Percentiles rank a stretch among this genome's conserved stretches.
These are phyloP conservation scores for Reticulascus tulasneorum DNA, from an alignment of 2,329 filamentous ascomycete species.

Conservation along the genomic window DNA sequence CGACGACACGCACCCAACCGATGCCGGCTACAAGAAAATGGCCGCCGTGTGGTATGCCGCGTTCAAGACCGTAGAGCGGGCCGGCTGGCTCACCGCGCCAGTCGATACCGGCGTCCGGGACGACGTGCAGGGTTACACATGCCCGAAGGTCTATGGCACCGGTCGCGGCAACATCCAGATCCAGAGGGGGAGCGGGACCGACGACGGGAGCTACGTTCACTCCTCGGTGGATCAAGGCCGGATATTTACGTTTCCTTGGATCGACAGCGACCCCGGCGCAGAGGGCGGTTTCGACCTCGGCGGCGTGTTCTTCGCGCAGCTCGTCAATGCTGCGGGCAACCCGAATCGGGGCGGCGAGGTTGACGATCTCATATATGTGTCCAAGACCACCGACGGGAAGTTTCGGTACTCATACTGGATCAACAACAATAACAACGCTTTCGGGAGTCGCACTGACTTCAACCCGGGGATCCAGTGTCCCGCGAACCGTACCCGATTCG, in stretches of 20 bases:
- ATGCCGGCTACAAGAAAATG: constrained; percentile 3
- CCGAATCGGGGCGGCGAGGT: too few species aligned
- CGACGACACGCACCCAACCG: background rate
- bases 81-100: too few species aligned
- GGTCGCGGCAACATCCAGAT: too few species aligned
- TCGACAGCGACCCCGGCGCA: too few species aligned
- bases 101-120: too few species aligned
- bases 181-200: constrained; percentile 21
- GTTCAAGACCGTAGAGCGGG: constrained; percentile 12
- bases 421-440: background rate
- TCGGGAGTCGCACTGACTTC: constrained; percentile 9
- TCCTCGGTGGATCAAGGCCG: constrained; percentile 12
- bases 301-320: constrained; percentile 18
- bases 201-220: constrained; percentile 26
- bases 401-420: background rate
- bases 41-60: constrained; percentile 16
- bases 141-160: constrained; percentile 18
- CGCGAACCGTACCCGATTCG: too few species aligned
- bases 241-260: constrained; percentile 13
- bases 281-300: constrained; percentile 19
- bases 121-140: constrained; percentile 1
- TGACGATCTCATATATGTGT: constrained; percentile 14
- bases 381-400: background rate
- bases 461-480: constrained; percentile 4
- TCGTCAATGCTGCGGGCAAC: too few species aligned